phyloP scores from a whole-genome alignment of 805 yeast genomes.

The Kuraishia molischiana region DNA sequence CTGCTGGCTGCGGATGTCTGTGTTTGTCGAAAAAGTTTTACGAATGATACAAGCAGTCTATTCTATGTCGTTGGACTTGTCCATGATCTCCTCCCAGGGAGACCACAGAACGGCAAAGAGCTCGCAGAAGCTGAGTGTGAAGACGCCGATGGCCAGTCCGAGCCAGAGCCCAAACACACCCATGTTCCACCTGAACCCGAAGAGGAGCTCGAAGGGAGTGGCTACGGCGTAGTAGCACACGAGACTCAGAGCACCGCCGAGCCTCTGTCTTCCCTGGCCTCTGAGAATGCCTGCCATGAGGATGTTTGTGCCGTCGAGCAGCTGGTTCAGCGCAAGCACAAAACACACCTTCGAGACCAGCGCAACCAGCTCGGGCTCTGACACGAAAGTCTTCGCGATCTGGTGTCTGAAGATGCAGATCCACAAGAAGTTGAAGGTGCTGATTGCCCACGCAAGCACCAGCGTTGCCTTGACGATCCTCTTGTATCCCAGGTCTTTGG shows the following conservation, averaged over 20 bases:
- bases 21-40: constrained; percentile 29
- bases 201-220: constrained; percentile 50
- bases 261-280: constrained; percentile 49
- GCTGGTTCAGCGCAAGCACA: constrained; percentile 25
- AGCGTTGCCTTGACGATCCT: constrained; percentile 17
- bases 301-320: constrained; percentile 39
- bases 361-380: constrained; percentile 12
- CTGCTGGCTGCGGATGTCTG: constrained; percentile 79
- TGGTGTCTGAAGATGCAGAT: constrained; percentile 13
- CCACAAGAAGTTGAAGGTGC: constrained; percentile 14
- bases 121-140: constrained; percentile 28
- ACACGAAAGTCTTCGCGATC: constrained; percentile 20
- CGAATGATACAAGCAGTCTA: not conserved
- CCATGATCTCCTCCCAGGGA: constrained; percentile 45
- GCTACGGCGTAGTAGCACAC: constrained; percentile 62
- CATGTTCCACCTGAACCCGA: constrained; percentile 40
- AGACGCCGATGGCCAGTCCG: constrained; percentile 26
- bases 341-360: constrained; percentile 16
- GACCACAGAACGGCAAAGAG: constrained; percentile 29
- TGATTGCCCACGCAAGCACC: constrained; percentile 12
- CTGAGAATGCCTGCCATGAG: constrained; percentile 43
- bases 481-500: constrained; percentile 18
- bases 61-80: no score
- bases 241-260: constrained; percentile 42
- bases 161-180: constrained; percentile 26